A percentile compares a stretch with the other conserved stretches of the same genome.
phyloP scores from a whole-genome alignment of 805 yeast genomes.

The Ogataea angusta region DNA sequence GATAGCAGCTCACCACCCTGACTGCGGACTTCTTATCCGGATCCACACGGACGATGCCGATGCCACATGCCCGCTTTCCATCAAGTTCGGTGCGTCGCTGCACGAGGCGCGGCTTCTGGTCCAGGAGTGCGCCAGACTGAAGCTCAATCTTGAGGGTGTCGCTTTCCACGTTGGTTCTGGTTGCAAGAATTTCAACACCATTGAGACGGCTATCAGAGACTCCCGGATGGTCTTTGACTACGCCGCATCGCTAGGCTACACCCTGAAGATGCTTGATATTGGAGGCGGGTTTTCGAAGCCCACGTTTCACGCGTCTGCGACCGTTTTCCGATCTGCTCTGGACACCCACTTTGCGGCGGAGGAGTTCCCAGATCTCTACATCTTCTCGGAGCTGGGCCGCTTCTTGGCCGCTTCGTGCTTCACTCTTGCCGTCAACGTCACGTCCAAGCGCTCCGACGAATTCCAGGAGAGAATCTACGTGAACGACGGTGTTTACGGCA shows the following conservation, averaged over 20 bases:
- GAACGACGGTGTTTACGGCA: slow-evolving; percentile 95
- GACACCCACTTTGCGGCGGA: slow-evolving; percentile 56
- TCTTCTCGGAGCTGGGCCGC: slow-evolving; percentile 95
- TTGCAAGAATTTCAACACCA: slow-evolving; percentile 66
- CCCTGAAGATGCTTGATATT: slow-evolving; percentile 59
- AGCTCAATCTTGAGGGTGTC: slow-evolving; percentile 71
- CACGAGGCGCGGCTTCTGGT: slow-evolving; percentile 52
- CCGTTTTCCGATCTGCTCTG: slow-evolving; percentile 53
- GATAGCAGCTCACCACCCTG: slow-evolving; percentile 63
- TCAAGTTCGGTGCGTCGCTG: slow-evolving; percentile 83
- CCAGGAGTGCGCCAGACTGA: slow-evolving; percentile 56
- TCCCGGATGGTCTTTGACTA: slow-evolving; percentile 64
- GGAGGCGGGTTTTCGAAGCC: slow-evolving; percentile 89
- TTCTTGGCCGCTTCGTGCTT: slow-evolving; percentile 83
- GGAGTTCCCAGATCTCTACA: slow-evolving; percentile 31
- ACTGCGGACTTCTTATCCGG: slow-evolving; percentile 68
- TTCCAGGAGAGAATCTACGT: slow-evolving; percentile 71
- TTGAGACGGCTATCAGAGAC: slow-evolving; percentile 69
- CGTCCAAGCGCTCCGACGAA: slow-evolving; percentile 63
- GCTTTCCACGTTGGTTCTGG: slow-evolving; percentile 98
- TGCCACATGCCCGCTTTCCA: slow-evolving; percentile 81
- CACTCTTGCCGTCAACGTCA: slow-evolving; percentile 77
- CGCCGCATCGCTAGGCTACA: slow-evolving; percentile 46
- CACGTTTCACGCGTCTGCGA: slow-evolving; percentile 55
- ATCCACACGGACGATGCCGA: slow-evolving; percentile 85